Conservation (phyloP, 768 basidiomycete genomes). For the Pulveroboletus sp. region DNA sequence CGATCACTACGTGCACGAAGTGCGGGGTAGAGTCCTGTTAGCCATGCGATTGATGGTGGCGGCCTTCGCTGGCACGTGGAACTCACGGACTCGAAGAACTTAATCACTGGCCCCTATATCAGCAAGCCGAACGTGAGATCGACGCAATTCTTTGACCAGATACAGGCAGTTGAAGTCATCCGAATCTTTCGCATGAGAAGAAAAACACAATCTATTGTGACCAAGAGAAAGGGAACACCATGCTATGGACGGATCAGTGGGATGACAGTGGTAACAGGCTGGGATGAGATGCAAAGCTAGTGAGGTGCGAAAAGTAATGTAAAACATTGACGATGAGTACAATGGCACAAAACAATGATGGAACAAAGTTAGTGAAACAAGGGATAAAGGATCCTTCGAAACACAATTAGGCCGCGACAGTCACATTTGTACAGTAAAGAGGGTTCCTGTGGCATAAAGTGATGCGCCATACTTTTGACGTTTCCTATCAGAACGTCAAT, state of each 20-base stretch:
- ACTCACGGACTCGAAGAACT: background rate
- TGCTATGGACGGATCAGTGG: conserved; percentile 1
- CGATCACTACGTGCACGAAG: background rate
- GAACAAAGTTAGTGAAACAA: conserved; percentile 5
- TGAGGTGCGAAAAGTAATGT: background rate
- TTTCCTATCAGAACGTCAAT: conserved; percentile 7
- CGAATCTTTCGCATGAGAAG: background rate
- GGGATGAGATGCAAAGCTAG: conserved; percentile 1
- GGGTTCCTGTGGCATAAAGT: conserved; percentile 1
- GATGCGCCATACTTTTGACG: conserved; percentile 9
- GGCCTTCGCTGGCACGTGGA: conserved; percentile 10
- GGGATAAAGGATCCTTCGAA: conserved; percentile 16
- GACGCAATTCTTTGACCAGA: background rate
- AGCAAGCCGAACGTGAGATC: conserved; percentile 3
- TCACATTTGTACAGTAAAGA: conserved; percentile 19
- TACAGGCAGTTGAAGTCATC: background rate
- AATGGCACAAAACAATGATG: conserved; percentile 8
- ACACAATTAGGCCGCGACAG: conserved; percentile 14
- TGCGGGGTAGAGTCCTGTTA: background rate
- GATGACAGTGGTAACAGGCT: conserved; percentile 1
- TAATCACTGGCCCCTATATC: background rate
- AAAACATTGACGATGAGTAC: conserved; percentile 2
- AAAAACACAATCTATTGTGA: conserved; percentile 6
- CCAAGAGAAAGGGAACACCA: background rate
- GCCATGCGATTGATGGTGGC: background rate